Conservation (phyloP, 164 flowering plant genomes). For the Stephania cephalantha region DNA sequence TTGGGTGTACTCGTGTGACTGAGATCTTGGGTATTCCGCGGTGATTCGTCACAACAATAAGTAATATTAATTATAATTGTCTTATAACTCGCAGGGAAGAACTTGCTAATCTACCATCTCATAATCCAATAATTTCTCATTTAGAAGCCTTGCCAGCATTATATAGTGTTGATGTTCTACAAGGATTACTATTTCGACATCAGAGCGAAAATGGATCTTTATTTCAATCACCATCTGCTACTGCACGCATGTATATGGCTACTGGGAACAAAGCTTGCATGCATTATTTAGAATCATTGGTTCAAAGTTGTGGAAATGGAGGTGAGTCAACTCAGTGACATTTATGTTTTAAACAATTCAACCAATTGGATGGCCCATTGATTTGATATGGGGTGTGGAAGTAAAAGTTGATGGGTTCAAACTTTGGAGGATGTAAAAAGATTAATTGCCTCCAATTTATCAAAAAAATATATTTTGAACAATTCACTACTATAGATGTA, state of each 20-base stretch:
- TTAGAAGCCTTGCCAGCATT: conserved; percentile 32
- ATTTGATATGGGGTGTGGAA: too few species aligned
- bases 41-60: too few species aligned
- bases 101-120: conserved; percentile 3
- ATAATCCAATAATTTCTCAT: conserved; percentile 23
- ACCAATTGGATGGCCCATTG: too few species aligned
- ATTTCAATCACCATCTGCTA: conserved; percentile 42
- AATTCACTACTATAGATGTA: too few species aligned
- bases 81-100: conserved; percentile 22
- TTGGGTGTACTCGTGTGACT: too few species aligned
- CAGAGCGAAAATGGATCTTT: conserved; percentile 33
- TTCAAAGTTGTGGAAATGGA: conserved; percentile 26
- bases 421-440: too few species aligned
- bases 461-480: too few species aligned
- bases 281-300: conserved; percentile 25
- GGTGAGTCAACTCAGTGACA: conserved; percentile 15
- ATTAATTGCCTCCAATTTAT: too few species aligned
- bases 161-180: conserved; percentile 5
- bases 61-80: too few species aligned
- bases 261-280: conserved; percentile 23
- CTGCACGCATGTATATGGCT: conserved; percentile 31
- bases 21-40: too few species aligned
- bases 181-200: conserved; percentile 11
- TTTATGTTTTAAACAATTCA: too few species aligned
- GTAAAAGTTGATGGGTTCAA: too few species aligned